A percentile compares a stretch with the other conserved stretches of the same genome.
Evolutionary conservation across 331 rosid genomes (phyloP).

Genomic region (Quercus lobata): DNA sequence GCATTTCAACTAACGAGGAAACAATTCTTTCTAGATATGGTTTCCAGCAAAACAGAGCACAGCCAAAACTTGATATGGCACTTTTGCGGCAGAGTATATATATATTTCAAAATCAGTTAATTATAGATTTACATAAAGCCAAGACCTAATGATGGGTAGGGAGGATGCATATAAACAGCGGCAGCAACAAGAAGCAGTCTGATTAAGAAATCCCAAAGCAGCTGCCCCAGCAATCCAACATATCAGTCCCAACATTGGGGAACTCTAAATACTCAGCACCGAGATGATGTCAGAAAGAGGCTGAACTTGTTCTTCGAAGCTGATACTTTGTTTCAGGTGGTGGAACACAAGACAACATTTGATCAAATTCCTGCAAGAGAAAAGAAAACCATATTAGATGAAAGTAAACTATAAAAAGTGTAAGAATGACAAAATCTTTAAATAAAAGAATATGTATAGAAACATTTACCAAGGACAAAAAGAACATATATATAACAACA

Average conservation of each 20-base stretch:
- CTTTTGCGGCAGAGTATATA: slow-evolving; percentile 25
- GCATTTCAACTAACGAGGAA: slow-evolving; percentile 13
- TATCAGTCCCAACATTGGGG: background rate
- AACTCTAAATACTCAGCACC: slow-evolving; percentile 13
- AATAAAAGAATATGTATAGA: background rate
- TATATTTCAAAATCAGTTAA: slow-evolving; percentile 25
- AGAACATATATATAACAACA: background rate
- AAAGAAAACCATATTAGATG: background rate
- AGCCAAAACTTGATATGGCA: slow-evolving; percentile 22
- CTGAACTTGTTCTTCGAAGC: slow-evolving; percentile 63
- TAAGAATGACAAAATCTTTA: background rate
- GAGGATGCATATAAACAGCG: slow-evolving; percentile 18
- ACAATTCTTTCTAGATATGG: slow-evolving; percentile 11
- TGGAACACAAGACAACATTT: slow-evolving; percentile 22
- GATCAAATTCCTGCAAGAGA: slow-evolving; percentile 46
- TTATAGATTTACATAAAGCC: slow-evolving; percentile 20
- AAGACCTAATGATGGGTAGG: slow-evolving; percentile 3
- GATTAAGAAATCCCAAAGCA: slow-evolving; percentile 12
- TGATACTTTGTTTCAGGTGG: slow-evolving; percentile 37
- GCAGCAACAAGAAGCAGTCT: slow-evolving; percentile 11
- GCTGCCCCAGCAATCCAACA: background rate
- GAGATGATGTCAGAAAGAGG: slow-evolving; percentile 37
- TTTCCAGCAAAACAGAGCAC: slow-evolving; percentile 17
- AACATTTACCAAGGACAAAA: background rate
- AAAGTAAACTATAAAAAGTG: background rate